A percentile compares a stretch with the other conserved stretches of the same genome.
Evolutionary conservation across 495 filamentous ascomycete genomes (phyloP).

Genomic region (Thermothielavioides terrestris): DNA sequence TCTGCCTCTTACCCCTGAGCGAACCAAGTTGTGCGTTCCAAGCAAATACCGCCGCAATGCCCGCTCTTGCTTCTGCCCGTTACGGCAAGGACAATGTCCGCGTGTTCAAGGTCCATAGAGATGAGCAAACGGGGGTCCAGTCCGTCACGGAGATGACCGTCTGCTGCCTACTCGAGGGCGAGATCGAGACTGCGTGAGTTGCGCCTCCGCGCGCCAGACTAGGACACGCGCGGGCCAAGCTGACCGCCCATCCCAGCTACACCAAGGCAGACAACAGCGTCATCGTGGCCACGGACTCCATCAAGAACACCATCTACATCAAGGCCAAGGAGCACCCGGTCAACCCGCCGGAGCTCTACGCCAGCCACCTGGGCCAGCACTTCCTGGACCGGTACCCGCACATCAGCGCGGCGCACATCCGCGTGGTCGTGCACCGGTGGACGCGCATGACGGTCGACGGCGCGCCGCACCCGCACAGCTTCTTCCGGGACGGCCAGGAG

Average conservation of each 20-base stretch:
- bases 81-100: constrained; percentile 99
- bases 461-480: constrained; percentile 91
- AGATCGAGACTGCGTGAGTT: constrained; percentile 77
- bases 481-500: constrained; percentile 82
- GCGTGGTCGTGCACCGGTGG: constrained; percentile 81
- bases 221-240: constrained; percentile 3
- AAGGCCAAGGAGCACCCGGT: constrained; percentile 87
- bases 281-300: constrained; percentile 91
- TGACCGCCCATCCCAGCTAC: constrained; percentile 47
- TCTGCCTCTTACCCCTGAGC: too few relatives aligned
- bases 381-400: constrained; percentile 82
- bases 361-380: constrained; percentile 71
- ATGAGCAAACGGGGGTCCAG: constrained; percentile 66
- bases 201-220: not conserved
- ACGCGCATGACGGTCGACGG: constrained; percentile 81
- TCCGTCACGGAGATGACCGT: constrained; percentile 93
- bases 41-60: constrained; percentile 32
- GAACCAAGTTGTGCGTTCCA: not conserved
- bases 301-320: constrained; percentile 97
- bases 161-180: constrained; percentile 78
- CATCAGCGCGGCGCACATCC: constrained; percentile 74
- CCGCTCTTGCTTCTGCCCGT: constrained; percentile 60
- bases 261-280: constrained; percentile 91
- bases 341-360: constrained; percentile 88
- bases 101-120: constrained; percentile 82